Evolutionary conservation across 2,329 filamentous ascomycete species (phyloP).

Genomic region (Teratosphaeria nubilosa): DNA sequence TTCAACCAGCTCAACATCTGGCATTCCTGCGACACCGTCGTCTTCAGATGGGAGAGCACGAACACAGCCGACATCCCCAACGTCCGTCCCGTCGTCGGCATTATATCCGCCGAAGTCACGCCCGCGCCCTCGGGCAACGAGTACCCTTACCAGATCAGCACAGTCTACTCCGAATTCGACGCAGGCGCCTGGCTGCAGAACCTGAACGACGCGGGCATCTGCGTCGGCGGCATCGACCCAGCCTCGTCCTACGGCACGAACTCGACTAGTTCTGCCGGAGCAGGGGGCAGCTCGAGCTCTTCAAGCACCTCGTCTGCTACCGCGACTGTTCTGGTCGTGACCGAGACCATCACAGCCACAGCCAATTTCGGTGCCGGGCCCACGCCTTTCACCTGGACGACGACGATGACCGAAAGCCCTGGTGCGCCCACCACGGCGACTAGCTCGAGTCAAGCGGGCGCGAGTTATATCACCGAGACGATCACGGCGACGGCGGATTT

Average conservation of each 20-base stretch:
- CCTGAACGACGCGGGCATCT: slow-evolving; percentile 17
- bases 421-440: no score
- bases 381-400: neutral
- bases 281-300: neutral
- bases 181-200: slow-evolving; percentile 24
- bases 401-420: neutral
- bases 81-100: slow-evolving; percentile 17
- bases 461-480: neutral
- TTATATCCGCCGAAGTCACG: slow-evolving; percentile 17
- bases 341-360: neutral
- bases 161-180: slow-evolving; percentile 24
- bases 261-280: neutral
- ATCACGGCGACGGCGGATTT: neutral
- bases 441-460: no score
- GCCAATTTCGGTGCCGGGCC: neutral
- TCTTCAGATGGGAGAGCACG: slow-evolving; percentile 21
- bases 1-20: slow-evolving; percentile 22
- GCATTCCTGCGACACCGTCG: slow-evolving; percentile 19
- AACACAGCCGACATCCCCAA: slow-evolving; percentile 20
- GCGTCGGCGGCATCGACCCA: slow-evolving; percentile 1
- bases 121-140: slow-evolving; percentile 9
- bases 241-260: neutral
- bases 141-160: slow-evolving; percentile 18
- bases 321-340: neutral
- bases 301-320: neutral